Conservation (phyloP, 345 rosid species). For the Mallotus nudiflorus region DNA sequence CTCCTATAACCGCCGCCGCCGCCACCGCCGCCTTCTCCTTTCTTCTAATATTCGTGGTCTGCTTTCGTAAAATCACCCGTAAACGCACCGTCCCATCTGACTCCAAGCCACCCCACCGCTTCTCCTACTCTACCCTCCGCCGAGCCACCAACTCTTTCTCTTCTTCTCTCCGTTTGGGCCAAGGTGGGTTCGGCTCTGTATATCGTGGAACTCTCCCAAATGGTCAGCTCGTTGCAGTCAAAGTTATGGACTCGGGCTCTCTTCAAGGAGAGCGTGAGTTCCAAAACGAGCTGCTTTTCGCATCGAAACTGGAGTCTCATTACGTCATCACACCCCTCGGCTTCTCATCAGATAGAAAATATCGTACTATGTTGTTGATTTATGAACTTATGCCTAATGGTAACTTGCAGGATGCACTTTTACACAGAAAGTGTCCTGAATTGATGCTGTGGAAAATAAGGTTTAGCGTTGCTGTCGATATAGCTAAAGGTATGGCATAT, state of each 20-base stretch:
- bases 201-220: constrained; percentile 55
- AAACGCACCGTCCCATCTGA: constrained; percentile 82
- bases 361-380: constrained; percentile 61
- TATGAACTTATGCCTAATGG: constrained; percentile 89
- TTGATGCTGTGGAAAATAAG: constrained; percentile 65
- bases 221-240: constrained; percentile 60
- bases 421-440: constrained; percentile 65
- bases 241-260: constrained; percentile 90
- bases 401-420: constrained; percentile 81
- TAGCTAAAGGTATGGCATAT: constrained; percentile 71
- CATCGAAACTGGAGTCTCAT: constrained; percentile 63
- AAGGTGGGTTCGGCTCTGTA: constrained; percentile 96
- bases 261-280: constrained; percentile 94
- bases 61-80: constrained; percentile 68
- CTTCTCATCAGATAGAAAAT: constrained; percentile 67
- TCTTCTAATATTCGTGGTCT: constrained; percentile 37
- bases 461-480: constrained; percentile 50
- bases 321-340: constrained; percentile 67
- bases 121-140: constrained; percentile 75
- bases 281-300: constrained; percentile 84
- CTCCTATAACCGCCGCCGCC: constrained; percentile 35
- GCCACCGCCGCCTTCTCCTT: constrained; percentile 49
- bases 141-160: constrained; percentile 78
- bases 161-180: constrained; percentile 75
- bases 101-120: constrained; percentile 54